A percentile compares a stretch with the other conserved stretches of the same genome.
Evolutionary conservation across 2,329 filamentous ascomycete species (phyloP).

Genomic region (Dactylellina haptotyla): DNA sequence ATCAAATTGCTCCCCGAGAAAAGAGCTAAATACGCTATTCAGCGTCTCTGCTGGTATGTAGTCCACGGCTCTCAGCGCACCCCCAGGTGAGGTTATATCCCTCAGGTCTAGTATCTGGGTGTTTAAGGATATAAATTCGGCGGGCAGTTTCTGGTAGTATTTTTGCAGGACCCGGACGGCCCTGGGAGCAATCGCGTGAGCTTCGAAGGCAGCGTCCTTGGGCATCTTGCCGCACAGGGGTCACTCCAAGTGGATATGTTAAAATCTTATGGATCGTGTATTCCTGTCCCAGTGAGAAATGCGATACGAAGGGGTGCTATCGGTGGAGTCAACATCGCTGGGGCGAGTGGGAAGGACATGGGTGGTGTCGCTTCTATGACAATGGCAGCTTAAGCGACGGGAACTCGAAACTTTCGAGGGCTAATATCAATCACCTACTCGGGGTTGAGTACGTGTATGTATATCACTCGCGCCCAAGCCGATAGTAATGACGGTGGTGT

Average conservation of each 20-base stretch:
- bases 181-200: constrained; percentile 54
- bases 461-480: no score
- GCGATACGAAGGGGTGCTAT: no score
- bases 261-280: no score
- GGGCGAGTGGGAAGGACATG: no score
- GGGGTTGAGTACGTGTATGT: no score
- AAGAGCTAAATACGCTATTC: constrained; percentile 27
- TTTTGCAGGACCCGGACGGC: constrained; percentile 56
- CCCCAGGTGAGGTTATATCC: not conserved
- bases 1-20: constrained; percentile 23
- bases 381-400: no score
- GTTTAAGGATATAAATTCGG: constrained; percentile 30
- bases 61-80: constrained; percentile 15
- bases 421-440: no score
- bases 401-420: no score
- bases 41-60: constrained; percentile 23
- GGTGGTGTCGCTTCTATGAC: no score
- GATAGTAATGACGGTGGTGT: no score
- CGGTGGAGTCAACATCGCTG: no score
- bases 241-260: not conserved
- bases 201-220: constrained; percentile 33
- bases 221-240: constrained; percentile 9
- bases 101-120: constrained; percentile 54
- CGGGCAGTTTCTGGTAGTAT: constrained; percentile 54
- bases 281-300: no score